phyloP scores from a whole-genome alignment of 116 monocot genomes.

The Dioscorea cayenensis region DNA sequence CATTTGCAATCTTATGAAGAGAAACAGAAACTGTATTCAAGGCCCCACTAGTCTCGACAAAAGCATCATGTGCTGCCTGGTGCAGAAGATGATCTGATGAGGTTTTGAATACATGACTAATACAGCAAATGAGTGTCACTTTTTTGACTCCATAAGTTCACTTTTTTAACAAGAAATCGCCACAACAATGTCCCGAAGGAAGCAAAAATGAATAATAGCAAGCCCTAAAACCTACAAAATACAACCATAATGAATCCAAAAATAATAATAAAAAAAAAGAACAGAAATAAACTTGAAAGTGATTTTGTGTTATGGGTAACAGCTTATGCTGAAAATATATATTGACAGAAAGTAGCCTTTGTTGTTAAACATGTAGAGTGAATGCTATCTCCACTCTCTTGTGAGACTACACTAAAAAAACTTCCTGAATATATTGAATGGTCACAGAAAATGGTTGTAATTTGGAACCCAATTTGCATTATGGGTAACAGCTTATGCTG shows the following conservation, averaged over 20 bases:
- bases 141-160: neutral
- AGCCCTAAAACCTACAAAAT: neutral
- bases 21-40: slow-evolving; percentile 91
- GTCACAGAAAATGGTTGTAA: too few relatives aligned
- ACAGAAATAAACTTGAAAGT: neutral
- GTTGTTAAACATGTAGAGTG: too few relatives aligned
- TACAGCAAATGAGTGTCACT: neutral
- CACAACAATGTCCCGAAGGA: neutral
- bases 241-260: neutral
- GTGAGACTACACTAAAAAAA: too few relatives aligned
- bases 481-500: too few relatives aligned
- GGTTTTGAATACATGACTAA: neutral
- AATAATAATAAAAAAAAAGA: too few relatives aligned
- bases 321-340: too few relatives aligned
- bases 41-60: slow-evolving; percentile 95
- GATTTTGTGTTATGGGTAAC: too few relatives aligned
- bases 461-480: too few relatives aligned
- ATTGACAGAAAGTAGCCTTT: too few relatives aligned
- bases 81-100: slow-evolving; percentile 7
- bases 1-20: slow-evolving; percentile 97
- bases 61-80: slow-evolving; percentile 99
- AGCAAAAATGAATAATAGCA: neutral
- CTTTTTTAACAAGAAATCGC: neutral
- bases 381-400: too few relatives aligned
- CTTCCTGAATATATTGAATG: too few relatives aligned